Conservation (phyloP, 2,329 filamentous ascomycete species). For the Talaromyces sp. region DNA sequence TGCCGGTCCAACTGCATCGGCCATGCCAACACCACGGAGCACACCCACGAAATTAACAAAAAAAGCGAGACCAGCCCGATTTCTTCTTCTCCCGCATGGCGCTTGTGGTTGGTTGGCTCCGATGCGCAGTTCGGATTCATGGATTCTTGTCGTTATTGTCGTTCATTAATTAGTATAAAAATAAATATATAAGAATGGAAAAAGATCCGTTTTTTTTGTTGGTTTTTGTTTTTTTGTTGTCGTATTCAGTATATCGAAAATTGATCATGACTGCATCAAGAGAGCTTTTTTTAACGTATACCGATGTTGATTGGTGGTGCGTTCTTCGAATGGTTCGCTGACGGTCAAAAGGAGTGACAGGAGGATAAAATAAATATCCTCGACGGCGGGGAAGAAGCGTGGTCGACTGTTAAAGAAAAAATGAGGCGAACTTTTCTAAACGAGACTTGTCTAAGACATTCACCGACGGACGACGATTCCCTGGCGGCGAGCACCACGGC, state of each 20-base stretch:
- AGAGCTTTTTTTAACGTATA: not conserved
- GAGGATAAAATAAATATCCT: not conserved
- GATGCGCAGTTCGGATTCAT: not conserved
- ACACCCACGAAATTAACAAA: not conserved
- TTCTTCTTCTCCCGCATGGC: not conserved
- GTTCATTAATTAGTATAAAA: not conserved
- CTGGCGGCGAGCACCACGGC: slow-evolving; percentile 31
- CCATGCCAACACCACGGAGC: not conserved
- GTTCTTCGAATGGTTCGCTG: not conserved
- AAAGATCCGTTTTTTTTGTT: not conserved
- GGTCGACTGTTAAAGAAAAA: not conserved
- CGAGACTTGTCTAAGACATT: slow-evolving; percentile 2
- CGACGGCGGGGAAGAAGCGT: not conserved
- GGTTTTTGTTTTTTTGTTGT: not conserved
- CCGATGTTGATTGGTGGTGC: not conserved
- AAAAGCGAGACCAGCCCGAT: not conserved
- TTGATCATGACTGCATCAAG: not conserved
- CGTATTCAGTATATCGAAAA: not conserved
- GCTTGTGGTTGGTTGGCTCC: not conserved
- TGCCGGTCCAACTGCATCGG: not conserved
- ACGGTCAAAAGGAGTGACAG: not conserved
- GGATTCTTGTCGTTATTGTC: not conserved
- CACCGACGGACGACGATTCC: slow-evolving; percentile 38
- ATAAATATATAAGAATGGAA: not conserved
- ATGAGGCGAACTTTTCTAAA: not conserved